Evolutionary conservation across 192 early-diverging fungal species (phyloP), one percentile per base, ranked within the genome.

Genomic region (Coemansia sp.): DNA sequence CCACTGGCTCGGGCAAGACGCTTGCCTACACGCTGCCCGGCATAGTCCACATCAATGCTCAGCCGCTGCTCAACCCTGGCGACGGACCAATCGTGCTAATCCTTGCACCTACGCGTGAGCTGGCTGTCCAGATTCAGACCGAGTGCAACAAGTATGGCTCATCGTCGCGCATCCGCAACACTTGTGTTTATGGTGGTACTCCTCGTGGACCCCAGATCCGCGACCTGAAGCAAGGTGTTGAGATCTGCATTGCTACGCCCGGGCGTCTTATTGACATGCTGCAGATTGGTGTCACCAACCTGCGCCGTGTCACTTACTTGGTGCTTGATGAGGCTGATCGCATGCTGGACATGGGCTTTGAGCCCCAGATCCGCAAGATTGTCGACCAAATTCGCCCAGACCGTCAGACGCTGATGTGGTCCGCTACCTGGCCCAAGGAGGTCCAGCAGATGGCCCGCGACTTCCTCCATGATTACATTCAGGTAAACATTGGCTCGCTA

Each of bases 341-440:
- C 61, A 97, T 97, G 97, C 82, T 99, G 66, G 97, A 99, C 77
- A 98, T 99, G 96, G 96, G 97, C 69, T 98, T 97, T 73, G 97
- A 99, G 85, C 94, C 94, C 50, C 96, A 99, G 79, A 96, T 99
- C 76, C 91, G 96, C 67, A 94, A 95, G 77, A 97, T 99, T 69
- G 94, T 99, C 11, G 94, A 95, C 63, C 95, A 95, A 78, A 97
- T 98, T 79, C 89, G 95, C 4, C 96, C 95, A 37, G 96, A 99
- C 69, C 87, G 98, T 66, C 98, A 99, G 78, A 99, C 96, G 21
- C 88, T 99, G 51, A 96, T 99, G 94, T 99, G 95, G 94, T 95
- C 93, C 76, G 98, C 98, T 10, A 99, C 98, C 5, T 99, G 96
- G 96, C 98, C 98, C 34, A 96, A 95, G 84, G 91, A 94, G 55